Base-by-base conservation (phyloP, 1,284 basidiomycete genomes). In the Takashimella koratensis region DNA sequence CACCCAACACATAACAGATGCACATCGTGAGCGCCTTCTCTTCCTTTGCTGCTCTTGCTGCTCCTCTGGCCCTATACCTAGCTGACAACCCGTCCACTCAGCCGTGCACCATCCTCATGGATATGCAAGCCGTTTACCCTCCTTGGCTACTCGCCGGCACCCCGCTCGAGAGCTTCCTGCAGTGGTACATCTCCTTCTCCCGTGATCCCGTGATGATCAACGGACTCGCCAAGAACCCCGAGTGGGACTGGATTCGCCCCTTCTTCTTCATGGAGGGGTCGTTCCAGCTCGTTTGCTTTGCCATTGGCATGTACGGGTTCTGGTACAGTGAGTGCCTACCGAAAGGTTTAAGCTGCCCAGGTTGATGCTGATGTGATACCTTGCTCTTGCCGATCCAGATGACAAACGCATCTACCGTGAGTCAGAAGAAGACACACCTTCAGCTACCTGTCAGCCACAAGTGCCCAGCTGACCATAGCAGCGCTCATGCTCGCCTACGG, bases 251-350 rank as follows among this genome's bases (percentile, higher is more conserved):
- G 74, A 57, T 75, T 45, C 62, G 56, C 39, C 58, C 56, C 12
- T 75, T 73, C 53, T 60, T 74, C 21, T 57, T 47, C 8, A 54
- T 72, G 36, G 65, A 73, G 53, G 56, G 84, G 0, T 58, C 84
- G 43, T 88, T 91, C 71, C 89, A 91, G 69, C 70, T 90, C 0
- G 88, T 89, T 0, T 80, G 85, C 0, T 90, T 90, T 66, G 64
- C 88, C 26, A 54, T 90, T 11, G 87, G 87, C 12, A 78, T 84
- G 40, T 77, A 77, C 16, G 85, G 82, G 0, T 76, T 92, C 5
- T 87, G 82, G 79, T 80, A 78, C 63, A 83, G 88, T 84, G 63
- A 51, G 79, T 64, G 5, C 54, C 62, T 5, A 13, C 2, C 12
- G 19, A 26, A 4, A n/a, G 48, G 5, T 24, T 5, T 12, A 21